These are phyloP conservation scores for Cryptococcus maquisensis DNA, from an alignment of 1,284 basidiomycete species.

Conservation along the genomic window DNA sequence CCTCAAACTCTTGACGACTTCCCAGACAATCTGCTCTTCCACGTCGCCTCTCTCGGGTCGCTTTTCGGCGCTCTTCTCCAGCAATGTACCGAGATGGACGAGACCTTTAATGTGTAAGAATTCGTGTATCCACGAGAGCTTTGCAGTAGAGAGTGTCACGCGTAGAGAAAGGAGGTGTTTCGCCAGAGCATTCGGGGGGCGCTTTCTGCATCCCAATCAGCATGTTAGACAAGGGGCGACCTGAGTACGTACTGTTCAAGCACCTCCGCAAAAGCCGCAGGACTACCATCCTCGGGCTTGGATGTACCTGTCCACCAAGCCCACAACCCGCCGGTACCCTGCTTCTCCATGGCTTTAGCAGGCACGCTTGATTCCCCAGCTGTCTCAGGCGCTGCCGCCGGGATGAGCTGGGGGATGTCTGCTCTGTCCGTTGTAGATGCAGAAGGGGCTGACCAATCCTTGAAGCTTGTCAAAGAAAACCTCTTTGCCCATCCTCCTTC, in stretches of 20 bases:
- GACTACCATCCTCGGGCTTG: conserved; percentile 40
- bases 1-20: conserved; percentile 73
- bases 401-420: too few species aligned
- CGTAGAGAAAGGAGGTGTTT: conserved; percentile 80
- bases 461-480: conserved; percentile 67
- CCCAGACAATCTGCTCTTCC: conserved; percentile 65
- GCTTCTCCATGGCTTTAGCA: conserved; percentile 55
- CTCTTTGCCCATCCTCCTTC: conserved; percentile 57
- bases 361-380: not conserved
- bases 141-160: conserved; percentile 77
- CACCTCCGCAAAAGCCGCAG: conserved; percentile 29
- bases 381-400: not conserved
- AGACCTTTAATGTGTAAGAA: conserved; percentile 69
- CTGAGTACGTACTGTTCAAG: conserved; percentile 52
- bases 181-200: conserved; percentile 60
- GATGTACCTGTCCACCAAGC: conserved; percentile 56
- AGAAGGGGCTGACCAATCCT: conserved; percentile 42
- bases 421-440: too few species aligned
- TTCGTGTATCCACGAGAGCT: conserved; percentile 69
- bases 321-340: conserved; percentile 69
- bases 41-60: conserved; percentile 62
- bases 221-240: not conserved
- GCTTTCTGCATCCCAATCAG: conserved; percentile 50
- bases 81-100: conserved; percentile 57
- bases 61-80: conserved; percentile 57